These are phyloP conservation scores for Taiozyma sp. DNA, from an alignment of 1,139 yeast genomes.

Conservation along the genomic window DNA sequence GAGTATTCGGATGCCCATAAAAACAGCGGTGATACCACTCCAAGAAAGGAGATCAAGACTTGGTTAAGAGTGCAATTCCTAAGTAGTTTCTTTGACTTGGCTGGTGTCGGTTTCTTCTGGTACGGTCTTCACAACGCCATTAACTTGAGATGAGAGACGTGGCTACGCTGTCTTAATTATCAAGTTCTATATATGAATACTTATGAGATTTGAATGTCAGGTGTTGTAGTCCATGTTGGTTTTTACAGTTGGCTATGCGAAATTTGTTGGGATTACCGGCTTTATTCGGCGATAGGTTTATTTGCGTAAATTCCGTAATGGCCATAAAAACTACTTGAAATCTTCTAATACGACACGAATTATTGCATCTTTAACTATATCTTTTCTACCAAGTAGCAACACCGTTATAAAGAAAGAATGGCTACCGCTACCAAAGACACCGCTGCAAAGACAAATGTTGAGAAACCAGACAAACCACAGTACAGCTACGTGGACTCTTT, in stretches of 20 bases:
- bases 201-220: background rate
- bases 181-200: background rate
- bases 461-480: background rate
- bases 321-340: background rate
- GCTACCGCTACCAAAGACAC: background rate
- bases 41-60: conserved; percentile 10
- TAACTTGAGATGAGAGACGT: conserved; percentile 2
- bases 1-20: conserved; percentile 4
- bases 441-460: background rate
- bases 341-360: background rate
- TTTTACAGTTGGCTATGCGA: background rate
- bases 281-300: background rate
- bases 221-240: background rate
- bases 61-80: conserved; percentile 10
- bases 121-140: conserved; percentile 13
- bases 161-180: background rate
- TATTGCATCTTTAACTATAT: background rate
- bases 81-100: conserved; percentile 12
- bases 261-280: background rate
- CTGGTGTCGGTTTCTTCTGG: conserved; percentile 13
- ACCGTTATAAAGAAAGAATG: background rate
- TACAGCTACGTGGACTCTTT: conserved; percentile 36
- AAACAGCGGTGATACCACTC: conserved; percentile 3
- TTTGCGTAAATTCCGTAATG: background rate
- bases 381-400: background rate